Evolutionary conservation across 805 yeast genomes (phyloP).

Genomic region (Isabelozyma rhagii): DNA sequence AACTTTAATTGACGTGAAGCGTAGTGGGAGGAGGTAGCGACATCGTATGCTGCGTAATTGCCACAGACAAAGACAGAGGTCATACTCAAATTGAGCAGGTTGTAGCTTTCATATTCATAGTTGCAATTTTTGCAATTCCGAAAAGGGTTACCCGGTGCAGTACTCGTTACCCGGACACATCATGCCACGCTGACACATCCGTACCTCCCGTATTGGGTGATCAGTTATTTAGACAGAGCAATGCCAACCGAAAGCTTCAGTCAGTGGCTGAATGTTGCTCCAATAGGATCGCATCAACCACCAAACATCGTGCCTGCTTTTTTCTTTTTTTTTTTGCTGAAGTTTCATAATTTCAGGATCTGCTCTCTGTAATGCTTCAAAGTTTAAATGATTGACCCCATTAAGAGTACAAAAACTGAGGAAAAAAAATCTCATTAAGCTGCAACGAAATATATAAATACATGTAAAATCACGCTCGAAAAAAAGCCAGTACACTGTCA

Average conservation of each 20-base stretch:
- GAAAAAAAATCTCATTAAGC: not conserved
- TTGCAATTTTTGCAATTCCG: not conserved
- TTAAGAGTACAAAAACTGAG: not conserved
- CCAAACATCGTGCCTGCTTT: no score
- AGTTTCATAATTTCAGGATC: not conserved
- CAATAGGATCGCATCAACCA: no score
- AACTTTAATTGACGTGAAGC: not conserved
- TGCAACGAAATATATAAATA: constrained; percentile 6
- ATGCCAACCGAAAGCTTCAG: no score
- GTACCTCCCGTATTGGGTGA: not conserved
- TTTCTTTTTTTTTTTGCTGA: no score
- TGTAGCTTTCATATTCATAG: not conserved
- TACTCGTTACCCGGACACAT: not conserved
- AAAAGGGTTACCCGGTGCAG: not conserved
- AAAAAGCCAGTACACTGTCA: not conserved
- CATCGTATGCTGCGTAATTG: no score
- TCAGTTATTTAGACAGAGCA: no score
- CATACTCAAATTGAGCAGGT: no score
- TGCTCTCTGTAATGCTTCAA: not conserved
- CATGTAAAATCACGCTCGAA: constrained; percentile 5
- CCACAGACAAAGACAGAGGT: no score
- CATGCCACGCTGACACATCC: not conserved
- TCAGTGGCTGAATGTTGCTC: no score
- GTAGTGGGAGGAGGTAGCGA: no score
- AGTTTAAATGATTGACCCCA: not conserved